These are phyloP conservation scores for Tetradesmus obliquus DNA, from an alignment of 139 green algal species.

Conservation along the genomic window DNA sequence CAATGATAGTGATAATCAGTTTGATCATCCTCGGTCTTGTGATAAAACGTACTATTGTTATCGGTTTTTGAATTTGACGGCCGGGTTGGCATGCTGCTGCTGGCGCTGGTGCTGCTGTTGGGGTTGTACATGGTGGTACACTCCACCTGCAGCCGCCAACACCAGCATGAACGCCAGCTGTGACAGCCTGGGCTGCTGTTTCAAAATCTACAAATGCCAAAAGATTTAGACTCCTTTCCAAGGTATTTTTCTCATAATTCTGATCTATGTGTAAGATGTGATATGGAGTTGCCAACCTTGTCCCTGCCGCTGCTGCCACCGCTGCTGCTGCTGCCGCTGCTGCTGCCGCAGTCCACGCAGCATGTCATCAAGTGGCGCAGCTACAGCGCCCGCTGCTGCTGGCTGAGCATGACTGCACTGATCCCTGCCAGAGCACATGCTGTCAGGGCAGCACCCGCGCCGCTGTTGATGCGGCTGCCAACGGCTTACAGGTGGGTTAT, in stretches of 20 bases:
- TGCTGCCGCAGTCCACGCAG: neutral
- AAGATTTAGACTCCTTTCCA: no score
- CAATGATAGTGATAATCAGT: no score
- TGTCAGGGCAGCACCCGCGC: neutral
- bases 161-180: no score
- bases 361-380: slow-evolving; percentile 18
- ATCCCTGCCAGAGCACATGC: slow-evolving; percentile 6
- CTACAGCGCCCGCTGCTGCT: neutral
- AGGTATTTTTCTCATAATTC: no score
- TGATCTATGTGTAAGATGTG: neutral
- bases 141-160: no score
- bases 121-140: no score
- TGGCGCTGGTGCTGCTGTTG: neutral
- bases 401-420: neutral
- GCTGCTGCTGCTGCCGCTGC: slow-evolving; percentile 12
- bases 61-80: no score
- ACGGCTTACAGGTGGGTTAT: neutral
- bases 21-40: no score
- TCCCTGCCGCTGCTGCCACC: neutral
- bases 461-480: slow-evolving; percentile 20
- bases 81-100: neutral
- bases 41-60: no score
- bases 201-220: no score
- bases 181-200: no score
- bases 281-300: neutral